A percentile compares a stretch with the other conserved stretches of the same genome.
These are phyloP conservation scores for Scleromitrula shiraiana DNA, from an alignment of 2,329 filamentous ascomycete genomes.

Conservation along the genomic window DNA sequence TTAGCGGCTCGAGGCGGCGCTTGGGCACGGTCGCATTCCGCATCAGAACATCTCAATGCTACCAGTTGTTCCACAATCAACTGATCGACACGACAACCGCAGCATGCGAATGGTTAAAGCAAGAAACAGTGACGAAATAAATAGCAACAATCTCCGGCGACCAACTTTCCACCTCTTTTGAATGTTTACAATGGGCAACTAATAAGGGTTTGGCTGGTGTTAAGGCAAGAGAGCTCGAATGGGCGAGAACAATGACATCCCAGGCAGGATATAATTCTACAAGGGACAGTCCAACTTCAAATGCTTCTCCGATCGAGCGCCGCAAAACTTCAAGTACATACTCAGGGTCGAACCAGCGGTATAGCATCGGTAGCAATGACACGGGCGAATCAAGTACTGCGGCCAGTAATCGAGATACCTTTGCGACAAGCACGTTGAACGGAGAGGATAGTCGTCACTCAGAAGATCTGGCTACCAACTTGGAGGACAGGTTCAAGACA, in stretches of 20 bases:
- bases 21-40: too few relatives aligned
- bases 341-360: constrained; percentile 22
- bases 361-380: constrained; percentile 35
- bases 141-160: too few relatives aligned
- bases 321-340: constrained; percentile 19
- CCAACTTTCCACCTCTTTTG: neutral
- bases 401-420: constrained; percentile 27
- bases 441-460: constrained; percentile 7
- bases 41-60: too few relatives aligned
- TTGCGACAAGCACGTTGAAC: constrained; percentile 9
- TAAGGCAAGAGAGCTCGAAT: constrained; percentile 8
- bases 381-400: constrained; percentile 38
- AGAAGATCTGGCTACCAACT: constrained; percentile 3
- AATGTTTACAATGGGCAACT: constrained; percentile 9
- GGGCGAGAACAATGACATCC: constrained; percentile 22
- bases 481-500: constrained; percentile 3
- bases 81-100: too few relatives aligned
- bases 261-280: constrained; percentile 11
- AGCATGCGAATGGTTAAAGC: too few relatives aligned
- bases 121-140: too few relatives aligned
- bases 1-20: too few relatives aligned
- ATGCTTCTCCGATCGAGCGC: constrained; percentile 19
- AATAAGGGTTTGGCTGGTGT: constrained; percentile 9
- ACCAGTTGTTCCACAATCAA: too few relatives aligned
- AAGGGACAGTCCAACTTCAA: constrained; percentile 21